These are phyloP conservation scores for Ganoderma meredithae DNA, from an alignment of 1,284 basidiomycete species.

Conservation along the genomic window DNA sequence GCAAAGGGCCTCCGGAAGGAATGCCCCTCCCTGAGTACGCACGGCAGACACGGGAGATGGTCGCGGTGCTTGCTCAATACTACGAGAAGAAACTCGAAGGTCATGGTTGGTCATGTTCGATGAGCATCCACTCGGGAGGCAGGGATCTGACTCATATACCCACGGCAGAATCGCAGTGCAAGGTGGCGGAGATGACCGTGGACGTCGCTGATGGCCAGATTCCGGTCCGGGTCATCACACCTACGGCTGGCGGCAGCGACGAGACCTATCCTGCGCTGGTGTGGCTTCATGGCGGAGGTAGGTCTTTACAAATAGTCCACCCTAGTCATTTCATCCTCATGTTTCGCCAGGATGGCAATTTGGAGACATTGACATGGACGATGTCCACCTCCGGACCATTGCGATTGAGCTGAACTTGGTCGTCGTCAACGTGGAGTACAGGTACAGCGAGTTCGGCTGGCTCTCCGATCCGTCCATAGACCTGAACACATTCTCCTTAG, in stretches of 20 bases:
- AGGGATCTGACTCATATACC: neutral
- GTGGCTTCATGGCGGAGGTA: slow-evolving; percentile 30
- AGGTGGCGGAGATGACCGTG: neutral
- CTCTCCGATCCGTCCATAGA: neutral
- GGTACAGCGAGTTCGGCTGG: slow-evolving; percentile 11
- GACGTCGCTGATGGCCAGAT: slow-evolving; percentile 12
- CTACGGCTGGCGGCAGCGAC: neutral
- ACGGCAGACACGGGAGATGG: neutral
- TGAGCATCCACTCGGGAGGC: neutral
- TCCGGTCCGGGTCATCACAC: slow-evolving; percentile 6
- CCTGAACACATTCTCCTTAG: neutral
- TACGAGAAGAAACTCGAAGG: neutral
- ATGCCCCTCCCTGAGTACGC: neutral
- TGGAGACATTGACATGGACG: slow-evolving; percentile 30
- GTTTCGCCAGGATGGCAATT: slow-evolving; percentile 21
- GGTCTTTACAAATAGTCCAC: neutral
- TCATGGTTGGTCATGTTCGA: neutral
- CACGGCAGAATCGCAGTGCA: slow-evolving; percentile 1
- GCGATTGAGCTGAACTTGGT: slow-evolving; percentile 31
- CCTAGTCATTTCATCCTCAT: neutral
- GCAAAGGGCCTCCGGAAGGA: neutral
- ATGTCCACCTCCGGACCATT: slow-evolving; percentile 27
- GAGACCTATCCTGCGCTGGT: slow-evolving; percentile 20
- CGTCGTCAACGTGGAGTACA: slow-evolving; percentile 35
- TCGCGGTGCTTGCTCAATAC: neutral